These are phyloP conservation scores for Heritiera fomes DNA, from an alignment of 345 rosid genomes.

Conservation along the genomic window DNA sequence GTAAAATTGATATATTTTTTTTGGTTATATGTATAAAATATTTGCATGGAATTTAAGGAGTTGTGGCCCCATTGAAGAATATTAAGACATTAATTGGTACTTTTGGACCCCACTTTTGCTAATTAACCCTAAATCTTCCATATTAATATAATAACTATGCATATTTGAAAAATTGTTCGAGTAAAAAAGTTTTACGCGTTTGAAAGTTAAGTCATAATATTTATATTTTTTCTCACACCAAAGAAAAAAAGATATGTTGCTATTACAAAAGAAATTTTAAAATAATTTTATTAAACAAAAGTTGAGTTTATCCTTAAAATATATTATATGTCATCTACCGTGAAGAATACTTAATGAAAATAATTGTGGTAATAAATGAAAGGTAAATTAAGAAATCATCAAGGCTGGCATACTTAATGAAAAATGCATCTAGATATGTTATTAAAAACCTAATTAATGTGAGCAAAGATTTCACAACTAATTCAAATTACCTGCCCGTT, in stretches of 20 bases:
- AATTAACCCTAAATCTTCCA: too few species aligned
- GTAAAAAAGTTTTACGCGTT: too few species aligned
- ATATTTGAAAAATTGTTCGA: too few species aligned
- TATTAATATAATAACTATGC: too few species aligned
- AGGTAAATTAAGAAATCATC: slow-evolving; percentile 13
- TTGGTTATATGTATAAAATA: too few species aligned
- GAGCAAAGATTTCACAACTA: neutral
- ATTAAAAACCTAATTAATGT: slow-evolving; percentile 9
- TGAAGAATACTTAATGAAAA: neutral
- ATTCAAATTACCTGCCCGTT: neutral
- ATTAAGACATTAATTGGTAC: neutral
- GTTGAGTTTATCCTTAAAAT: too few species aligned
- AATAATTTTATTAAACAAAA: too few species aligned
- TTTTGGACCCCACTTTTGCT: neutral
- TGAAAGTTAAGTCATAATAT: too few species aligned
- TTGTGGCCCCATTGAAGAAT: slow-evolving; percentile 18
- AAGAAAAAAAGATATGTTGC: too few species aligned
- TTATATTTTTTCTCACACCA: too few species aligned
- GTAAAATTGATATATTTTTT: too few species aligned
- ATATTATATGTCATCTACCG: neutral
- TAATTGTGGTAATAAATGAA: slow-evolving; percentile 13
- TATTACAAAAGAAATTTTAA: too few species aligned
- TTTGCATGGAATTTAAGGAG: slow-evolving; percentile 29
- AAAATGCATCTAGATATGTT: slow-evolving; percentile 1
- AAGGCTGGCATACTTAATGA: slow-evolving; percentile 30